Base-by-base conservation (phyloP, 2,329 filamentous ascomycete genomes). In the Paecilomyces variotii region DNA sequence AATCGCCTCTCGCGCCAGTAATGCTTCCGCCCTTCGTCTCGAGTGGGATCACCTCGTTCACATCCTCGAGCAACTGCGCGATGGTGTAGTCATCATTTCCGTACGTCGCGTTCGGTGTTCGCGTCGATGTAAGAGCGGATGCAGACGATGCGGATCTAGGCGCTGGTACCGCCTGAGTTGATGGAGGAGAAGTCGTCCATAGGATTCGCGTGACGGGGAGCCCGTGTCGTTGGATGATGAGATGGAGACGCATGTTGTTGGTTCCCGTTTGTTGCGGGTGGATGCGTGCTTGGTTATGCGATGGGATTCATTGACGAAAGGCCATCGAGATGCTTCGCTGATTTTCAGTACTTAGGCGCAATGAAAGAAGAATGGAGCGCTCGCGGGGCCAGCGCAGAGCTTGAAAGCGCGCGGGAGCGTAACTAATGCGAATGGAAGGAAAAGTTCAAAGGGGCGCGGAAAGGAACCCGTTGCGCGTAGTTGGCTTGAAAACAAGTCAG, bases 41-140 rank as follows among this genome's bases (percentile, higher is more conserved):
- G 0, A 97, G 83, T 0, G 92, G 91, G 1, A 97, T 78, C 14
- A 89, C 81, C 51, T 89, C 84, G 73, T 95, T 92, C 64, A 97
- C 80, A 61, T 90, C 83, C 62, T 89, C 85, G 39, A 97, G 79
- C 1, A 97, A 82, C 64, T 88, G 85, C 30, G 89, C 83, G 60
- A 96, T 81, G 1, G 90, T 96, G 56, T 86, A 81, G 53, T 86
- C 81, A 12, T 79, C 77, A 56, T 79, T 70, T 10, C 68, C 67
- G 58, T 69, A 74, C 12, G 70, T 66, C 35, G 68, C 68, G 61
- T 74, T 76, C 10, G 71, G 70, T 19, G 63, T 63, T 10, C 69
- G 67, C 49, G 71, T 67, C 30, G 71, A 72, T 12, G 72, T 64
- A 53, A 73, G 64, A 11, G 66, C 67, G 10, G 73, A 75, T 1